These are phyloP conservation scores for Penicillium sp. DNA, from an alignment of 2,329 filamentous ascomycete species.

Conservation along the genomic window DNA sequence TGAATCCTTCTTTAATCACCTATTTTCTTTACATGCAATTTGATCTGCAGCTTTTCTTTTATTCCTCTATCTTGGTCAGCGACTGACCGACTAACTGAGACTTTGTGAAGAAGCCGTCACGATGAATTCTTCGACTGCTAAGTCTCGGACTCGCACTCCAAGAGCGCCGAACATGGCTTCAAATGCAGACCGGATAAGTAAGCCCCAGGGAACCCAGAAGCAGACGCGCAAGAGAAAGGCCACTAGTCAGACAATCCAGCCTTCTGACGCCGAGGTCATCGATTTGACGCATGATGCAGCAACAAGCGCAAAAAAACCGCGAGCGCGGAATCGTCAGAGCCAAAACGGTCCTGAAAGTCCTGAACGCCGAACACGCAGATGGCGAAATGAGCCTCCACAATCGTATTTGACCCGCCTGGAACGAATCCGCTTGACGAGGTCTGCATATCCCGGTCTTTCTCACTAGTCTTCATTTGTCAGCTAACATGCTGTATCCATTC, in stretches of 20 bases:
- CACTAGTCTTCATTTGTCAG: neutral
- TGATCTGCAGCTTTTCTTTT: neutral
- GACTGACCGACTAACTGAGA: neutral
- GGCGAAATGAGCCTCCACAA: constrained; percentile 43
- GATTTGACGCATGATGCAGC: neutral
- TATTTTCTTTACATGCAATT: neutral
- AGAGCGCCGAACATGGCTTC: neutral
- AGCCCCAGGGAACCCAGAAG: neutral
- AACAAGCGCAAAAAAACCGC: neutral
- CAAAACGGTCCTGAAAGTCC: constrained; percentile 3
- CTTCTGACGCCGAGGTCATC: neutral
- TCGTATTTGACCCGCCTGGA: constrained; percentile 46
- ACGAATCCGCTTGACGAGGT: constrained; percentile 45
- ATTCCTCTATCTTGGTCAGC: neutral
- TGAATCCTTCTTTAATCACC: neutral
- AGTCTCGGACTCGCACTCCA: neutral
- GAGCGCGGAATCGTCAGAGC: neutral
- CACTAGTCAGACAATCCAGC: neutral
- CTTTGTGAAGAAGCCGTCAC: neutral
- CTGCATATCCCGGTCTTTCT: neutral
- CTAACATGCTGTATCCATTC: neutral
- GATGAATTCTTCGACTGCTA: neutral
- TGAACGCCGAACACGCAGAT: constrained; percentile 42
- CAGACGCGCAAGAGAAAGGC: neutral
- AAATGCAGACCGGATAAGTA: neutral